Base-by-base conservation (phyloP, 768 basidiomycete genomes). In the Arthromyces matolae region DNA sequence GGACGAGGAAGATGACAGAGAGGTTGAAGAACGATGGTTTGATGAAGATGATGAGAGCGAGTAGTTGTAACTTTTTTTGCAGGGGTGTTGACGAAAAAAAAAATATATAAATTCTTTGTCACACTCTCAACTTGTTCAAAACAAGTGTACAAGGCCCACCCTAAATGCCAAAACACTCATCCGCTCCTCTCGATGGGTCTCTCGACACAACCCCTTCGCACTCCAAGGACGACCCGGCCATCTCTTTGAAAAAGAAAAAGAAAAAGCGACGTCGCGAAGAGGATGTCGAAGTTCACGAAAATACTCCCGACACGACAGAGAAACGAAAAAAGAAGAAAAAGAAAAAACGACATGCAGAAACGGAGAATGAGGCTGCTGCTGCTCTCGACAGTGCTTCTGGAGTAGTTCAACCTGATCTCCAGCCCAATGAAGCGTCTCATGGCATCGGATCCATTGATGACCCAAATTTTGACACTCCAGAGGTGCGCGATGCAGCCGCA, bases 1-100 rank as follows among this genome's bases (percentile, higher is more conserved):
- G 65, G 86, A 86, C 55, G 64, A 52, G 18, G 78, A 80, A 16
- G 69, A 76, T 49, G 84, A 84, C 48, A 65, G 77, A 53, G 81
- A 83, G 24, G 72, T 70, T 9, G 79, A 88, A 62, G 86, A 86
- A 24, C 69, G 73, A 18, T 89, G 88, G 82, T 89, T 89, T 64
- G 80, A 86, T 38, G 78, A 83, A 19, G 83, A 84, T 40, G 80
- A 83, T 19, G 71, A 73, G 16, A 41, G 27, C n/a, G n/a, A n/a
- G n/a, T n/a, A n/a, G n/a, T n/a, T n/a, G n/a, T n/a, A n/a, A n/a
- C n/a, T n/a, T n/a, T n/a, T n/a, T n/a, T n/a, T n/a, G n/a, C n/a
- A n/a, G n/a, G n/a, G n/a, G n/a, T n/a, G n/a, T n/a, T n/a, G n/a
- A n/a, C n/a, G n/a, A n/a, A n/a, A n/a, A n/a, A n/a, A n/a, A n/a